Evolutionary conservation across 768 basidiomycete species (phyloP), one percentile per base, ranked within the genome.

Genomic region (Tricholoma saponaceum): DNA sequence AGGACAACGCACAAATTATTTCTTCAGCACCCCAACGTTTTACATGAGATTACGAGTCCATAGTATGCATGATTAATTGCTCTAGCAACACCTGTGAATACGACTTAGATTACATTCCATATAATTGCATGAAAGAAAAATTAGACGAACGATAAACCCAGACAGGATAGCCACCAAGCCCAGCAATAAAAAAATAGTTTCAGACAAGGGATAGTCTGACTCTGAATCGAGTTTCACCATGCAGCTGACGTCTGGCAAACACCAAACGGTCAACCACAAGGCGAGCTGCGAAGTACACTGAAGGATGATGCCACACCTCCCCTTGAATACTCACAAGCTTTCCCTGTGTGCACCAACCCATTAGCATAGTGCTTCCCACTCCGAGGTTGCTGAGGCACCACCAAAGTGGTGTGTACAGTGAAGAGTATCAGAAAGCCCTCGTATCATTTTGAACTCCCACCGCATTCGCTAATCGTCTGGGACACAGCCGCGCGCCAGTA

Each of bases 201-300:
- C 55, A 56, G 55, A 50, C 55, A 56, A 18, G 32, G 47, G 37
- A 20, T 35, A 37, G 32, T 33, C 33, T 46, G 43, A 51, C 18
- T 33, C 33, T 46, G 43, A 51, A 30, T 56, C 47, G 47, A 56
- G 55, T 56, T 56, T 51, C 49, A 37, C 33, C n/a, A 54, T 41
- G 12, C 52, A 54, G 37, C 9, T n/a, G 37, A 54, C 22, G n/a
- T 35, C 8, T 18, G n/a, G n/a, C n/a, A n/a, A n/a, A n/a, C 7
- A 22, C 41, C 41, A 43, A 43, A 43, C 41, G 22, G 20, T 12
- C 41, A 9, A 43, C 9, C 7, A 8, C 18, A 43, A 22, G 12
- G 9, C 33, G 49, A 32, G 49, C 55, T 51, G 55, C 49, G 33
- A 56, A 56, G 47, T n/a, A n/a, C n/a, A n/a, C n/a, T n/a, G n/a